A percentile compares a stretch with the other conserved stretches of the same genome.
Conservation (phyloP, 768 basidiomycete species). For the Rhodosporidiobolus sp. region DNA sequence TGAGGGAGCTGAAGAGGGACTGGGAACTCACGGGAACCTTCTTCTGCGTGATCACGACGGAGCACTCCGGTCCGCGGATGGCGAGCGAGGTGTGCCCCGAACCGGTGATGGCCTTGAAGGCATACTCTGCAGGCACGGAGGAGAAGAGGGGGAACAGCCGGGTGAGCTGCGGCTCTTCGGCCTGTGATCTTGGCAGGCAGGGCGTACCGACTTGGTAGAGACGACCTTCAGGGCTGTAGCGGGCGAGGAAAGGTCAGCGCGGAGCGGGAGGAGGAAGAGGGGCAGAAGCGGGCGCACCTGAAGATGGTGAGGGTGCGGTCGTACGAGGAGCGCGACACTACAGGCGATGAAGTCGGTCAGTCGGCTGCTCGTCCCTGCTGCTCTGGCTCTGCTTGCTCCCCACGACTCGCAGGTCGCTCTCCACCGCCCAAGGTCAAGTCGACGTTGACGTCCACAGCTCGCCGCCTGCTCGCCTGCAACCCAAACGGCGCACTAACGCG, state of each 20-base stretch:
- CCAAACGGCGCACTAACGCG: too few relatives aligned
- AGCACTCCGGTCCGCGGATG: conserved; percentile 88
- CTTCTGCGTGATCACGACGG: conserved; percentile 95
- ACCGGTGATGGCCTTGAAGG: conserved; percentile 98
- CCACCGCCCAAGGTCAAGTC: too few relatives aligned
- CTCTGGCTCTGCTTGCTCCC: neutral
- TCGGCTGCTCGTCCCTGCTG: neutral
- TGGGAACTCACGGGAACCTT: conserved; percentile 79
- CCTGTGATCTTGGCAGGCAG: neutral
- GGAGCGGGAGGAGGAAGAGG: conserved; percentile 44
- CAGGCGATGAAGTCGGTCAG: neutral
- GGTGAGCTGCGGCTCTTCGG: too few relatives aligned
- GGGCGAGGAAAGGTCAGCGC: too few relatives aligned
- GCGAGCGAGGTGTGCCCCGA: conserved; percentile 92
- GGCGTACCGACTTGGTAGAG: conserved; percentile 96
- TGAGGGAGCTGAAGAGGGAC: neutral
- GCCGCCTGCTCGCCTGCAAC: too few relatives aligned
- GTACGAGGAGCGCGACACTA: conserved; percentile 40
- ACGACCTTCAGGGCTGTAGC: conserved; percentile 62
- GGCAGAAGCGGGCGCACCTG: conserved; percentile 75
- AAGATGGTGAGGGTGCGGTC: conserved; percentile 35
- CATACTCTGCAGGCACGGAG: conserved; percentile 68
- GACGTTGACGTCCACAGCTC: too few relatives aligned
- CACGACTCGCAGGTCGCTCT: neutral
- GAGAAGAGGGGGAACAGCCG: neutral